A percentile compares a stretch with the other conserved stretches of the same genome.
Conservation (phyloP, 2,329 filamentous ascomycete species). For the Stagonosporopsis chrysanthemi region DNA sequence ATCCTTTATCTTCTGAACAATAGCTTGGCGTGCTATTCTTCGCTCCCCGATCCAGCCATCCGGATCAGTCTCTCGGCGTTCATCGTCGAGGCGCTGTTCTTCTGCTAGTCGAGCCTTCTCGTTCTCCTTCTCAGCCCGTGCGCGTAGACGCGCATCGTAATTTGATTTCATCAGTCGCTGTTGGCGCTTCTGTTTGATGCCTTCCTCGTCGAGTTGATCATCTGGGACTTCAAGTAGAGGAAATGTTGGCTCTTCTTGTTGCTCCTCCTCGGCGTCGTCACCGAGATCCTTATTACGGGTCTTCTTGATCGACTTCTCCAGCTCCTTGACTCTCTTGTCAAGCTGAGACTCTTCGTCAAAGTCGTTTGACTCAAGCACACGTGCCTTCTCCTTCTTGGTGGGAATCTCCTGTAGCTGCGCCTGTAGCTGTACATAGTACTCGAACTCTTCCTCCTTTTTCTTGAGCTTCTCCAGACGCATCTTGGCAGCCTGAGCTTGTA, state of each 20-base stretch:
- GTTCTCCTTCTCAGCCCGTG: slow-evolving; percentile 93
- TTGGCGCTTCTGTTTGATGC: slow-evolving; percentile 89
- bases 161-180: slow-evolving; percentile 94
- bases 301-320: slow-evolving; percentile 88
- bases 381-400: slow-evolving; percentile 84
- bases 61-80: slow-evolving; percentile 82
- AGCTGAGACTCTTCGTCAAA: slow-evolving; percentile 89
- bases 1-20: slow-evolving; percentile 88
- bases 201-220: slow-evolving; percentile 90
- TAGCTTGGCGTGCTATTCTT: slow-evolving; percentile 71
- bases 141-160: slow-evolving; percentile 89
- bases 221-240: slow-evolving; percentile 88
- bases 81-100: slow-evolving; percentile 81
- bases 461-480: slow-evolving; percentile 96
- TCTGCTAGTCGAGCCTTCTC: slow-evolving; percentile 86
- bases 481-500: slow-evolving; percentile 96
- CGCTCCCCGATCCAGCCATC: slow-evolving; percentile 88
- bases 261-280: slow-evolving; percentile 73
- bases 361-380: slow-evolving; percentile 87
- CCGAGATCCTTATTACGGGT: slow-evolving; percentile 94
- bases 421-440: slow-evolving; percentile 90
- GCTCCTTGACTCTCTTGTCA: slow-evolving; percentile 83
- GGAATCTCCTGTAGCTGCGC: slow-evolving; percentile 70
- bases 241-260: slow-evolving; percentile 81
- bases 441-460: slow-evolving; percentile 92